These are phyloP conservation scores for Candida coleopterorum DNA, from an alignment of 805 yeast genomes.

Conservation along the genomic window DNA sequence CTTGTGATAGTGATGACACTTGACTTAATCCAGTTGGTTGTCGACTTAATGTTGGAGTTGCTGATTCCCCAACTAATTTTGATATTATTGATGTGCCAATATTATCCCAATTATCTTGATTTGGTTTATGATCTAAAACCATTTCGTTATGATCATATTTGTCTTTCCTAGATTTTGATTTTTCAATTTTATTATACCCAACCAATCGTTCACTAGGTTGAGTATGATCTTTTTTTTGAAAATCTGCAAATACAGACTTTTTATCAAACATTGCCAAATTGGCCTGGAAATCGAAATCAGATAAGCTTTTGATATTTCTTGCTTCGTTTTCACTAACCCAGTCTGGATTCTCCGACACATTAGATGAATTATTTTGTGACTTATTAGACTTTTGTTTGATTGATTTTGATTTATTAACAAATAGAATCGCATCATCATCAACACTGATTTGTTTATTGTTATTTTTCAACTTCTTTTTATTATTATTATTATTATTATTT, in stretches of 20 bases:
- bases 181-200: constrained; percentile 58
- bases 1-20: neutral
- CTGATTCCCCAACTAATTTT: constrained; percentile 4
- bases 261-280: constrained; percentile 82
- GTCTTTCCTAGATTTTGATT: constrained; percentile 23
- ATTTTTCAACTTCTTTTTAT: constrained; percentile 9
- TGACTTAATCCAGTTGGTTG: constrained; percentile 7
- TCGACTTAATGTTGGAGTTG: constrained; percentile 14
- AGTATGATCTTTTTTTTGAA: constrained; percentile 58
- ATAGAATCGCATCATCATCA: constrained; percentile 4
- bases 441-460: constrained; percentile 2
- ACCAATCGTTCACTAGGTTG: constrained; percentile 63
- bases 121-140: constrained; percentile 45
- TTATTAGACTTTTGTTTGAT: constrained; percentile 8
- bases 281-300: constrained; percentile 82
- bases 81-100: constrained; percentile 21
- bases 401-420: constrained; percentile 6
- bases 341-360: constrained; percentile 21
- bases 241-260: constrained; percentile 69
- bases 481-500: constrained; percentile 14
- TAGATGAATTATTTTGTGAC: neutral
- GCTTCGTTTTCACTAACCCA: constrained; percentile 46
- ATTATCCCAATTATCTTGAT: constrained; percentile 51
- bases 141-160: constrained; percentile 71
- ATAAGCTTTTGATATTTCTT: constrained; percentile 39